phyloP scores from a whole-genome alignment of 257 asterid species.

The Ehretia macrophylla region DNA sequence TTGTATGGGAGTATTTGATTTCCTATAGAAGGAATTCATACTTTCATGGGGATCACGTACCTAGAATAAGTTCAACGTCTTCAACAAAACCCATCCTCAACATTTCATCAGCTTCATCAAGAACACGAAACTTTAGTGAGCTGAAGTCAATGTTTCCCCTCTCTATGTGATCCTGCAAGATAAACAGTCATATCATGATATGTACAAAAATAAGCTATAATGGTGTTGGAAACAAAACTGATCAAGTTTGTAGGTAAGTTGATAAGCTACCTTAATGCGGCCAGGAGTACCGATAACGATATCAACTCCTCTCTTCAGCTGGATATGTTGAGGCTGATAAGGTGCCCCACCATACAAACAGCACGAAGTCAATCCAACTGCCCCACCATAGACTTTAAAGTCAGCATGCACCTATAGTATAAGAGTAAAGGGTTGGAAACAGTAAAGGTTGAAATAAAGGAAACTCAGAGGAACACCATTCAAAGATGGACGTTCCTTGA shows the following conservation, averaged over 20 bases:
- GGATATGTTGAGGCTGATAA: conserved; percentile 47
- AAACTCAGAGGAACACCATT: not conserved
- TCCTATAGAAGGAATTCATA: not conserved
- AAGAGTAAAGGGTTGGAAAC: not conserved
- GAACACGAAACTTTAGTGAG: conserved; percentile 78
- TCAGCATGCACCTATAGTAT: conserved; percentile 61
- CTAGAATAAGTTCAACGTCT: conserved; percentile 93
- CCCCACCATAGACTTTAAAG: conserved; percentile 71
- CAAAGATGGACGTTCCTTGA: not conserved
- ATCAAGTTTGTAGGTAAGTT: too few species aligned
- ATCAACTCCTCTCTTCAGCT: conserved; percentile 82
- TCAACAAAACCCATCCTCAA: conserved; percentile 98
- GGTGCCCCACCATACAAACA: conserved; percentile 91
- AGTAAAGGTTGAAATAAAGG: not conserved
- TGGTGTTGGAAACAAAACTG: not conserved
- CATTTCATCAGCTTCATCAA: conserved; percentile 99
- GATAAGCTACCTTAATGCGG: conserved; percentile 65
- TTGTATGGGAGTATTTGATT: not conserved
- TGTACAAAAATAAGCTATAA: not conserved
- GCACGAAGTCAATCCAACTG: conserved; percentile 69
- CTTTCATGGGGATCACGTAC: conserved; percentile 27
- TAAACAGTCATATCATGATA: not conserved
- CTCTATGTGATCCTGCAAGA: conserved; percentile 74
- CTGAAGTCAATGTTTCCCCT: conserved; percentile 80
- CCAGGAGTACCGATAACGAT: conserved; percentile 91